Conservation (phyloP, 495 filamentous ascomycete genomes). For the Aspergillus saccharolyticus region DNA sequence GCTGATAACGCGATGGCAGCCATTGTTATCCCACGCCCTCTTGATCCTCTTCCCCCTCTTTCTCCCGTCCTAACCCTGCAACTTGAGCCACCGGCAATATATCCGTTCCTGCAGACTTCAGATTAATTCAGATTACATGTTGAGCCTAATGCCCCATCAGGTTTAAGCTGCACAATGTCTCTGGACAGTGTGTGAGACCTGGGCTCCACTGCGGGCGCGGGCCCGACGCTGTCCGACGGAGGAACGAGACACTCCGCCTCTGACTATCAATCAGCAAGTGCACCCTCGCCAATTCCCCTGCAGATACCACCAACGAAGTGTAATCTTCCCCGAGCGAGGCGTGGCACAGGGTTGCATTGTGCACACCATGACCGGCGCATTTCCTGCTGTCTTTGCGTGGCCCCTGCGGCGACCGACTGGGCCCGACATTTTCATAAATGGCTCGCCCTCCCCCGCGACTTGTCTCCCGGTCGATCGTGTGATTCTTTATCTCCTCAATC, state of each 20-base stretch:
- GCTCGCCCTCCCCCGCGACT: background rate
- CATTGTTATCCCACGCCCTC: background rate
- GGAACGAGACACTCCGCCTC: background rate
- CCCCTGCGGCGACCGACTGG: background rate
- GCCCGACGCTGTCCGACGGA: constrained; percentile 10
- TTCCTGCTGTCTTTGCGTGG: background rate
- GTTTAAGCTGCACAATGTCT: background rate
- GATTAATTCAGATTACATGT: background rate
- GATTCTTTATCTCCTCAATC: background rate
- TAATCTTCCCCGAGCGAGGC: background rate
- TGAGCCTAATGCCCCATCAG: background rate
- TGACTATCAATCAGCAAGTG: background rate
- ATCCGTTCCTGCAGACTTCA: background rate
- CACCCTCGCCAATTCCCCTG: background rate
- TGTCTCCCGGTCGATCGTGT: background rate
- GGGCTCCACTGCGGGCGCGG: background rate
- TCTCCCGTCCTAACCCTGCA: background rate
- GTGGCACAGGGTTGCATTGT: background rate
- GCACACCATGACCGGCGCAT: background rate
- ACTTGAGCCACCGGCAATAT: background rate
- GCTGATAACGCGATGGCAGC: background rate
- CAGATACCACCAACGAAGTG: background rate
- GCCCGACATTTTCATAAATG: background rate
- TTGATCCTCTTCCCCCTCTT: background rate
- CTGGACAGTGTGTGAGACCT: background rate